Evolutionary conservation across 768 basidiomycete species (phyloP).

Genomic region (Tricholoma bakamatsutake): DNA sequence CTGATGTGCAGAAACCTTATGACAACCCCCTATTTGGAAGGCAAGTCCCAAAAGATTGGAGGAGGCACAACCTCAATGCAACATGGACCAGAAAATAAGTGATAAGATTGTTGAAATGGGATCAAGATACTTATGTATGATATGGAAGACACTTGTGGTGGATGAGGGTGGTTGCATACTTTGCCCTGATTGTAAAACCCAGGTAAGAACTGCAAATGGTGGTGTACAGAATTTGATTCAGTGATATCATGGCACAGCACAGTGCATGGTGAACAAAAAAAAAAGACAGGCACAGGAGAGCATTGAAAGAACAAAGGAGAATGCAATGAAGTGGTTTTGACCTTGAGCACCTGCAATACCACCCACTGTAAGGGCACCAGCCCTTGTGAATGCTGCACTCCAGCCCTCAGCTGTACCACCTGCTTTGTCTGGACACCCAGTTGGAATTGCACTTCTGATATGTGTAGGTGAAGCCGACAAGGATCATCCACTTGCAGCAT

Average conservation of each 20-base stretch:
- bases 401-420: too few species aligned
- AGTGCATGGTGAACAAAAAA: background rate
- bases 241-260: background rate
- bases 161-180: background rate
- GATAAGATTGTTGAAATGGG: background rate
- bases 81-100: background rate
- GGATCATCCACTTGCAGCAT: background rate
- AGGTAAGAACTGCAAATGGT: background rate
- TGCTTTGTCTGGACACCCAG: too few species aligned
- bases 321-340: background rate
- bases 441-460: too few species aligned
- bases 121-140: background rate
- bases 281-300: background rate
- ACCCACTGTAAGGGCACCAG: too few species aligned
- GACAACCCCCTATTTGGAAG: background rate
- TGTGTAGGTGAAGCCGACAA: too few species aligned
- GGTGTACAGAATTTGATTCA: background rate
- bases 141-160: background rate
- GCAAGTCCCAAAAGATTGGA: background rate
- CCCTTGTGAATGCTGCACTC: too few species aligned
- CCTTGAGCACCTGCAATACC: background rate
- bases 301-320: background rate
- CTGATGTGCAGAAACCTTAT: background rate
- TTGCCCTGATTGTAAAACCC: background rate
- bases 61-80: background rate